A percentile compares a stretch with the other conserved stretches of the same genome.
These are phyloP conservation scores for Takakia lepidozioides DNA, from an alignment of 225 moss, liverwort and hornwort genomes.

Conservation along the genomic window DNA sequence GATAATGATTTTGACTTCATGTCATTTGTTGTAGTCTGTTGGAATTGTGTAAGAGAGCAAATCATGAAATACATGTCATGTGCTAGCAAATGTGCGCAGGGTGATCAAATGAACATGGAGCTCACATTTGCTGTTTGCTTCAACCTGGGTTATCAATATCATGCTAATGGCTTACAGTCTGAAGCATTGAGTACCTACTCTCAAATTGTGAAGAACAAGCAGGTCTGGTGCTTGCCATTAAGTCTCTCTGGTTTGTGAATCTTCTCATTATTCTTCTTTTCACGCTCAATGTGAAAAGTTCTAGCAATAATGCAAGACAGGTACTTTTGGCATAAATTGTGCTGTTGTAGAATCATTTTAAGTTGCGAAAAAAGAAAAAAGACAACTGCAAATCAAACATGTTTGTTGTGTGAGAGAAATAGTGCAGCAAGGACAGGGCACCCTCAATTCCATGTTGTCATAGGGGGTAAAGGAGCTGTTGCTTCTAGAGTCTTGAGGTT, in stretches of 20 bases:
- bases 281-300: background rate
- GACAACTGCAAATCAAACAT: too few relatives aligned
- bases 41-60: too few relatives aligned
- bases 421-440: too few relatives aligned
- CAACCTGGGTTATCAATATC: constrained; percentile 87
- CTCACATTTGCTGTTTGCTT: constrained; percentile 91
- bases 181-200: constrained; percentile 88
- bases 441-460: too few relatives aligned
- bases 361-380: too few relatives aligned
- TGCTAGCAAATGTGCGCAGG: constrained; percentile 38
- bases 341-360: too few relatives aligned
- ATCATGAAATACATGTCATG: background rate
- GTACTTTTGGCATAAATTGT: too few relatives aligned
- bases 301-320: background rate
- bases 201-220: constrained; percentile 67
- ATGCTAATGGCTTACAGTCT: constrained; percentile 62
- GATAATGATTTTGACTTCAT: too few relatives aligned
- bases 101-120: constrained; percentile 72
- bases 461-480: too few relatives aligned
- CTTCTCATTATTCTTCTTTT: background rate
- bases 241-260: too few relatives aligned
- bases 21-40: background rate
- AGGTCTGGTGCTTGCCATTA: constrained; percentile 31
- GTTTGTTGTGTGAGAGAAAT: too few relatives aligned
- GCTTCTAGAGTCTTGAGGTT: too few relatives aligned